A percentile compares a stretch with the other conserved stretches of the same genome.
phyloP scores from a whole-genome alignment of 768 basidiomycete genomes.

The Podaxis rugospora region DNA sequence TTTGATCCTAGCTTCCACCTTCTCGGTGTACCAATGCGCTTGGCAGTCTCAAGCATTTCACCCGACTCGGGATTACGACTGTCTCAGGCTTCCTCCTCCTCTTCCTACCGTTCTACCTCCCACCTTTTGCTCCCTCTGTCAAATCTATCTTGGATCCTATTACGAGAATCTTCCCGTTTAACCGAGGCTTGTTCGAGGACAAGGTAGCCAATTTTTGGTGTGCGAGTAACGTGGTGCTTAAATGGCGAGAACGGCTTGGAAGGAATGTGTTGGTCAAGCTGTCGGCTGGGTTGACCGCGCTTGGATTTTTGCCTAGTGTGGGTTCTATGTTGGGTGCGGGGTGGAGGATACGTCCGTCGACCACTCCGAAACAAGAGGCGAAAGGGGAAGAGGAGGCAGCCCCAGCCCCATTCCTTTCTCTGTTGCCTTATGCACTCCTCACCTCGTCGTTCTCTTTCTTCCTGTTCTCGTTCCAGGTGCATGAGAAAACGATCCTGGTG shows the following conservation, averaged over 20 bases:
- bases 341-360: constrained; percentile 21
- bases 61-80: constrained; percentile 63
- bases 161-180: constrained; percentile 86
- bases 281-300: constrained; percentile 59
- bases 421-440: constrained; percentile 79
- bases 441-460: constrained; percentile 89
- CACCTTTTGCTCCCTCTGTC: constrained; percentile 49
- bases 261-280: constrained; percentile 51
- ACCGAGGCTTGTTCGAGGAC: constrained; percentile 88
- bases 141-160: constrained; percentile 57
- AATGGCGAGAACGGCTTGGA: constrained; percentile 64
- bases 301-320: constrained; percentile 68
- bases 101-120: constrained; percentile 72
- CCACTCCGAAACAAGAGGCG: constrained; percentile 6
- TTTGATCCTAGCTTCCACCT: neutral
- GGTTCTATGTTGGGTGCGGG: constrained; percentile 35
- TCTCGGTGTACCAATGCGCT: neutral
- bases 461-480: constrained; percentile 94
- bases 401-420: constrained; percentile 49
- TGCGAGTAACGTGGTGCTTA: constrained; percentile 82
- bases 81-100: constrained; percentile 58
- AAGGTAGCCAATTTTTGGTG: constrained; percentile 99
- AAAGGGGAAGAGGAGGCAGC: constrained; percentile 13
- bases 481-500: constrained; percentile 88
- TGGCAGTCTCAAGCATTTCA: constrained; percentile 47